Evolutionary conservation across 768 basidiomycete genomes (phyloP).

Genomic region (Porpolomopsis calyptriformis): DNA sequence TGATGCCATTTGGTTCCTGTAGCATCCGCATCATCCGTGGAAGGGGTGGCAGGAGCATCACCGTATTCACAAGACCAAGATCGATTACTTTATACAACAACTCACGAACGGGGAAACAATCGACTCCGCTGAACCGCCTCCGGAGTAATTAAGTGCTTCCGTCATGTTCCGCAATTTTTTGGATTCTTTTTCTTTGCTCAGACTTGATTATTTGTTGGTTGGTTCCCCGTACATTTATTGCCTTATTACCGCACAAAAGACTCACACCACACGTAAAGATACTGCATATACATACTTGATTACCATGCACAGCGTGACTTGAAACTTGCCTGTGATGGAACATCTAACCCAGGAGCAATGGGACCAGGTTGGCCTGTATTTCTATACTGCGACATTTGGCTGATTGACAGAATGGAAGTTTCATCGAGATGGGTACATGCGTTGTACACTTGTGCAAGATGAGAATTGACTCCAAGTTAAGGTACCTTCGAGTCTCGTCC

Average conservation of each 20-base stretch:
- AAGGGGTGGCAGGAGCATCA: constrained; percentile 93
- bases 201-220: no score
- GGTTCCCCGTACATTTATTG: no score
- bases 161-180: no score
- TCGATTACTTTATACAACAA: constrained; percentile 66
- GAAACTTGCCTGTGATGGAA: no score
- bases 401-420: constrained; percentile 30
- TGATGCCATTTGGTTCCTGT: constrained; percentile 1
- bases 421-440: constrained; percentile 43
- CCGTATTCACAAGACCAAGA: constrained; percentile 78
- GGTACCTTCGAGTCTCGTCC: constrained; percentile 67
- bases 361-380: constrained; percentile 33
- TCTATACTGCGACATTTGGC: neutral
- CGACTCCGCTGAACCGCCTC: constrained; percentile 14
- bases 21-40: constrained; percentile 89
- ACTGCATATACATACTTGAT: neutral
- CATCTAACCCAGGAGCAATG: constrained; percentile 50
- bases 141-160: neutral
- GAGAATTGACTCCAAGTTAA: constrained; percentile 17
- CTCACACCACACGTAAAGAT: neutral
- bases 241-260: no score
- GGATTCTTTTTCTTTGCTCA: no score
- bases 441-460: neutral
- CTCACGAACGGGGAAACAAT: constrained; percentile 46
- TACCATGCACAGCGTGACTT: no score